phyloP scores from a whole-genome alignment of 805 yeast genomes.

The Wickerhamomyces queroliae region DNA sequence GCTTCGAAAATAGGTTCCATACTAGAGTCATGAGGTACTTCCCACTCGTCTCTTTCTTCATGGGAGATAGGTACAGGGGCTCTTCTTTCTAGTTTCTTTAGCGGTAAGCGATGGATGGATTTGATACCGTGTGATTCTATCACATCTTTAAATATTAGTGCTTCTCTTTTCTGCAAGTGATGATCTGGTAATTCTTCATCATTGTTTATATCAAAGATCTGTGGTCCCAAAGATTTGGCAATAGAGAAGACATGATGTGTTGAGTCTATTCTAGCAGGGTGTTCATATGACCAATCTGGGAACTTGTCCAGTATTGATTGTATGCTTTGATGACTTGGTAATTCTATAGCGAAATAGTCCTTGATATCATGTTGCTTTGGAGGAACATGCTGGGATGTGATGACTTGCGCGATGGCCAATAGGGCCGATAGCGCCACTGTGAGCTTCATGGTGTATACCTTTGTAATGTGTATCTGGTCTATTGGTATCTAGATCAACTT shows the following conservation, averaged over 20 bases:
- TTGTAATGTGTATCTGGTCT: not conserved
- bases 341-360: constrained; percentile 61
- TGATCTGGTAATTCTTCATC: constrained; percentile 4
- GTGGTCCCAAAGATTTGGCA: constrained; percentile 22
- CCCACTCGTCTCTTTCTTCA: constrained; percentile 4
- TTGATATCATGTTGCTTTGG: constrained; percentile 43
- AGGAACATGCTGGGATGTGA: constrained; percentile 20
- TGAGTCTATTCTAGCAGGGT: constrained; percentile 53
- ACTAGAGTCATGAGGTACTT: constrained; percentile 44
- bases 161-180: constrained; percentile 11
- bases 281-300: constrained; percentile 54
- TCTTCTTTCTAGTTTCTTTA: constrained; percentile 48
- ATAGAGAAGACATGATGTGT: constrained; percentile 65
- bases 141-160: constrained; percentile 3
- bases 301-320: constrained; percentile 28
- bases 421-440: not conserved
- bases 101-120: constrained; percentile 50
- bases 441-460: not conserved
- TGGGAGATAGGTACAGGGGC: constrained; percentile 42
- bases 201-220: constrained; percentile 8
- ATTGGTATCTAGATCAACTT: no score
- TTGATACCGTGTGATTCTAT: constrained; percentile 25
- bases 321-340: constrained; percentile 29
- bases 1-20: constrained; percentile 40
- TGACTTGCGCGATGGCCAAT: not conserved